Conservation (phyloP, 2,329 filamentous ascomycete species). For the Fusarium sp. region DNA sequence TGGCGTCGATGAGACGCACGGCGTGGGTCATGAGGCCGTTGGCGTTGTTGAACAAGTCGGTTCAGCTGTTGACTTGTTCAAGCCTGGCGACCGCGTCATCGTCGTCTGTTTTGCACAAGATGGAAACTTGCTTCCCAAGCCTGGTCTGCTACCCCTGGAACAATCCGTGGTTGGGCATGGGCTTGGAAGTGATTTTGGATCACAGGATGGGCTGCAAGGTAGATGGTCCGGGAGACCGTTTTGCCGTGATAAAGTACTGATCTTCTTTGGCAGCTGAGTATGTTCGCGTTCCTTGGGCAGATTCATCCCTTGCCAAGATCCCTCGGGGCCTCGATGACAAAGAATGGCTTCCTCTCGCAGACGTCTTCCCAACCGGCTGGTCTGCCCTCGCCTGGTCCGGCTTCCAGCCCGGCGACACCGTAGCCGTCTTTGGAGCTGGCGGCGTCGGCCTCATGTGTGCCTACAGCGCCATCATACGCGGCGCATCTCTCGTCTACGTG, state of each 20-base stretch:
- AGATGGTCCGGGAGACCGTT: accelerated
- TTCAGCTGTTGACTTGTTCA: constrained; percentile 13
- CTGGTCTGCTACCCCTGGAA: not conserved
- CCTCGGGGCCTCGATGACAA: constrained; percentile 6
- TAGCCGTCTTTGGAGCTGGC: constrained; percentile 25
- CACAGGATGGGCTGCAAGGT: constrained; percentile 4
- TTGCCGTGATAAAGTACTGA: not conserved
- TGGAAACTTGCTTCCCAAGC: constrained; percentile 3
- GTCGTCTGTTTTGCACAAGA: constrained; percentile 5
- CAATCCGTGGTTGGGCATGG: not conserved
- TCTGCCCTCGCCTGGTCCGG: constrained; percentile 8
- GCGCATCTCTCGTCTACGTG: constrained; percentile 25
- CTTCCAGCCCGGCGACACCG: constrained; percentile 20
- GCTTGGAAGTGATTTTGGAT: not conserved
- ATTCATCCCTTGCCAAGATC: constrained; percentile 11
- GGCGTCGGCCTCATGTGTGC: constrained; percentile 18
- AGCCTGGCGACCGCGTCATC: constrained; percentile 9
- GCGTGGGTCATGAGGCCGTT: constrained; percentile 2
- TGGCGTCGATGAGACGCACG: not conserved
- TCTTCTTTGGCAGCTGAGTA: constrained; percentile 8
- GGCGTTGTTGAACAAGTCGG: constrained; percentile 11
- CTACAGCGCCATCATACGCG: constrained; percentile 27
- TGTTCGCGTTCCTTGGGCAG: constrained; percentile 8
- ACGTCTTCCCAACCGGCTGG: constrained; percentile 24
- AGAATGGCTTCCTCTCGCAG: constrained; percentile 14